phyloP scores from a whole-genome alignment of 257 asterid species.

The Knoxia roxburghii region DNA sequence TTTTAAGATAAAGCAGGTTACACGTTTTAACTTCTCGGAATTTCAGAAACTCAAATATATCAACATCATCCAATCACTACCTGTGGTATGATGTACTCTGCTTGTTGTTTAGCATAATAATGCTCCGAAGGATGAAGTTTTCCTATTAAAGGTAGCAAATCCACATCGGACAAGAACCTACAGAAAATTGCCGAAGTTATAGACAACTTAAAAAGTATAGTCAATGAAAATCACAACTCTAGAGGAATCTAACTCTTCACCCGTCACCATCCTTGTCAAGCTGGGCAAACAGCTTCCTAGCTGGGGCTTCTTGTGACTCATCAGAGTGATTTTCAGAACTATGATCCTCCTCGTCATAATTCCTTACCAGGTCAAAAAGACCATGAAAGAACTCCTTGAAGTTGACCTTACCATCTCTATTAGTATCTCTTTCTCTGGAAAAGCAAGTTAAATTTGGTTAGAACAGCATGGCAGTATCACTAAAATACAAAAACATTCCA shows the following conservation, averaged over 20 bases:
- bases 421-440: conserved; percentile 83
- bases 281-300: conserved; percentile 59
- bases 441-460: neutral
- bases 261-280: conserved; percentile 95
- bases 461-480: neutral
- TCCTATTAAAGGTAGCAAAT: conserved; percentile 72
- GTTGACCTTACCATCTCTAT: conserved; percentile 75
- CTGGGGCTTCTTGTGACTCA: conserved; percentile 53
- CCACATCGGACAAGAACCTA: conserved; percentile 71
- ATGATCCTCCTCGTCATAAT: conserved; percentile 65
- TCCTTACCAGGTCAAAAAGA: conserved; percentile 71
- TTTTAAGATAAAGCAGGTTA: neutral
- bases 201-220: conserved; percentile 5
- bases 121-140: conserved; percentile 89
- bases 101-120: conserved; percentile 84
- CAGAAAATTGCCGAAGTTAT: conserved; percentile 17
- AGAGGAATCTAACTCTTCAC: conserved; percentile 33
- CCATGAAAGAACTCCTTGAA: conserved; percentile 91
- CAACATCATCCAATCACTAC: conserved; percentile 27
- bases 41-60: neutral
- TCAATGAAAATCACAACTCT: neutral
- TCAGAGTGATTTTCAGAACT: conserved; percentile 40
- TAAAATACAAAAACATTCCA: neutral
- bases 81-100: conserved; percentile 87
- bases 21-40: neutral